These are phyloP conservation scores for Suillus cothurnatus DNA, from an alignment of 768 basidiomycete species.

Conservation along the genomic window DNA sequence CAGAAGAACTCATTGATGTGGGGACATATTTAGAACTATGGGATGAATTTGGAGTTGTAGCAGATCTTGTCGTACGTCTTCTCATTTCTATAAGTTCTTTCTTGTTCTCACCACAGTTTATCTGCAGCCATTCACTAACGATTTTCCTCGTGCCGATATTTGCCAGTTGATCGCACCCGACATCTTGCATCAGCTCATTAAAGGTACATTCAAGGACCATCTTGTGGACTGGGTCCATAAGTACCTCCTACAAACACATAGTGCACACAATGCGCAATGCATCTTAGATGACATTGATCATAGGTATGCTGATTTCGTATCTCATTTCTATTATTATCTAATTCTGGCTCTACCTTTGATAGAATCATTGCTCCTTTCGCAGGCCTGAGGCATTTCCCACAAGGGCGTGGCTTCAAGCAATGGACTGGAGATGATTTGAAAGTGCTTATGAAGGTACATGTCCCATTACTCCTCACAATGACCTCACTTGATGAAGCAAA, in stretches of 20 bases:
- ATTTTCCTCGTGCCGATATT: conserved; percentile 24
- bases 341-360: not conserved
- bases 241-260: conserved; percentile 28
- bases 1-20: too few relatives aligned
- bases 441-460: conserved; percentile 9
- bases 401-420: conserved; percentile 33
- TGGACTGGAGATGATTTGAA: conserved; percentile 38
- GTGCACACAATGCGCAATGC: conserved; percentile 17
- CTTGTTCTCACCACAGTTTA: too few relatives aligned
- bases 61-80: conserved; percentile 34
- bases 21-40: too few relatives aligned
- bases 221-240: conserved; percentile 37
- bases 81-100: too few relatives aligned
- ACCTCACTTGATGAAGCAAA: too few relatives aligned
- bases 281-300: conserved; percentile 40
- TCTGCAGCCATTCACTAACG: conserved; percentile 11
- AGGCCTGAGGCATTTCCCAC: conserved; percentile 25
- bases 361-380: conserved; percentile 21
- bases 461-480: not conserved
- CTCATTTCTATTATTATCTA: not conserved
- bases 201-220: conserved; percentile 49
- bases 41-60: conserved; percentile 31
- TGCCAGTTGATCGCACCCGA: conserved; percentile 38
- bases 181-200: conserved; percentile 49
- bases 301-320: conserved; percentile 26